These are phyloP conservation scores for Venturia oleaginea DNA, from an alignment of 2,329 filamentous ascomycete species.

Conservation along the genomic window DNA sequence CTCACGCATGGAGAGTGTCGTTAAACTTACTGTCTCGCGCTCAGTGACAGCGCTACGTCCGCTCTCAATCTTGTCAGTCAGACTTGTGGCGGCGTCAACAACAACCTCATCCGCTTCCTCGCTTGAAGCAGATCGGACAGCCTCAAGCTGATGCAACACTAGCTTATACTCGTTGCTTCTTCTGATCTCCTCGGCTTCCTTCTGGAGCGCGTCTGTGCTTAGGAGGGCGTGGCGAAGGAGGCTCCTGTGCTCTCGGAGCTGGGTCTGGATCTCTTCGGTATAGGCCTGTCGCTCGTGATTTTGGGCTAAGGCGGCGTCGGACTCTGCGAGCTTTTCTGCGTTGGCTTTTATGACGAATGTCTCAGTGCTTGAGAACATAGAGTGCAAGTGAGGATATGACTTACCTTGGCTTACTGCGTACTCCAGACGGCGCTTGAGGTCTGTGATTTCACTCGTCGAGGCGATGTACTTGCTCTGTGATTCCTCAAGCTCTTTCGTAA, in stretches of 20 bases:
- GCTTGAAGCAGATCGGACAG: conserved; percentile 14
- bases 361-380: not conserved
- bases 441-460: conserved; percentile 17
- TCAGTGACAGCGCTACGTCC: conserved; percentile 11
- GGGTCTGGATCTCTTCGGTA: conserved; percentile 17
- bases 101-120: conserved; percentile 7
- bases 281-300: conserved; percentile 18
- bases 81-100: conserved; percentile 18
- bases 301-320: conserved; percentile 12
- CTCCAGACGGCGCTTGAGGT: conserved; percentile 16
- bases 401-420: conserved; percentile 10
- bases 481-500: conserved; percentile 12
- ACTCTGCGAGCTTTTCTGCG: conserved; percentile 6
- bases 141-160: conserved; percentile 17
- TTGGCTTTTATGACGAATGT: conserved; percentile 6
- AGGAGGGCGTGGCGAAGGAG: conserved; percentile 20
- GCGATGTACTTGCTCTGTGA: conserved; percentile 16
- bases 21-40: conserved; percentile 16
- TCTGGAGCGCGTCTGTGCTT: conserved; percentile 1
- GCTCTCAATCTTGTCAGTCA: conserved; percentile 17
- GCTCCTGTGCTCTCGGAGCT: conserved; percentile 18
- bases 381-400: not conserved
- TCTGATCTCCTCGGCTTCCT: conserved; percentile 15
- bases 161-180: conserved; percentile 18
- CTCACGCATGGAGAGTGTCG: not conserved